Evolutionary conservation across 352 stramenopile species (phyloP), one percentile per base, ranked within the genome.

Genomic region (Phytopythium chamaehyphon): DNA sequence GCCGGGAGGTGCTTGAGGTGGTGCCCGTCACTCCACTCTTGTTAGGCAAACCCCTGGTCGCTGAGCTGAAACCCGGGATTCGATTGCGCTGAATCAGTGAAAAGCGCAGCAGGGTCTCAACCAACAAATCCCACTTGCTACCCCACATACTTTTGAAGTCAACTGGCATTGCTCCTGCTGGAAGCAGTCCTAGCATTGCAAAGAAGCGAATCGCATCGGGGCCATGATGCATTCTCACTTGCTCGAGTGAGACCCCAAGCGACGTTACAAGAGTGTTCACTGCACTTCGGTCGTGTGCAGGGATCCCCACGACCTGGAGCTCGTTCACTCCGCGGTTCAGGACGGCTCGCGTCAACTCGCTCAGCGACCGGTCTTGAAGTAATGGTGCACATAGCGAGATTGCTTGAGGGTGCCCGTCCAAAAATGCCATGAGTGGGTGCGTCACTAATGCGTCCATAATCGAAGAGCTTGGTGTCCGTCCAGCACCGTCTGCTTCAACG

Each of bases 61-160:
- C 72, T 22, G 86, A 59, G 15, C 69, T 59, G 47, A 89, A 89
- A 6, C 78, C 78, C 12, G 78, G 66, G 26, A 89, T 86, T 15
- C 76, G 76, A 54, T 87, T 89, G 10, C 78, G 64, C 33, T 92
- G 82, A 40, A 92, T 76, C 8, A 92, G 52, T 26, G 82, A 92
- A 49, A 89, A 92, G 14, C 82, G 74, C 43, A 86, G 55, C 45
- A 92, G 58, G 0, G 76, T 86, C 31, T 87, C 72, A 1, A 89
- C 76, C 3, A 89, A 48, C 10, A 51, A 51, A 26, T 90, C 82
- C 70, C 71, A 92, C 14, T 84, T 83, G 24, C 22, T 54, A 1
- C 78, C 82, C 74, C 81, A 89, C 4, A 92, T 51, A 28, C 76
- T 89, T 54, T 86, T 87, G 36, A 88, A 90, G 47, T 92, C 82